phyloP scores from a whole-genome alignment of 1,284 basidiomycete species.

The Omphalotus olearius region DNA sequence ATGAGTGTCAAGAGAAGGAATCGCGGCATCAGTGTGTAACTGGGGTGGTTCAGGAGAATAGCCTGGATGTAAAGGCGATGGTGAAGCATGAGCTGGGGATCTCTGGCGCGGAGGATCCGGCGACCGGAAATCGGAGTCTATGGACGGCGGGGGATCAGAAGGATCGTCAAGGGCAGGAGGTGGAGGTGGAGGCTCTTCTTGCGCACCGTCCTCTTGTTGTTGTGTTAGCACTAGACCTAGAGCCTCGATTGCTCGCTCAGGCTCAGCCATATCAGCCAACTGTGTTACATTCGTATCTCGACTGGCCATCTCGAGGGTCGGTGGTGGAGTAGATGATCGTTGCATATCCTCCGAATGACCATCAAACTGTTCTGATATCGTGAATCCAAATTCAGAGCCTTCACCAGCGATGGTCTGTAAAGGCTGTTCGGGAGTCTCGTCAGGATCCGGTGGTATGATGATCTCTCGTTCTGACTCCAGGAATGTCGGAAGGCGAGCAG shows the following conservation, averaged over 20 bases:
- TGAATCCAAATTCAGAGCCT: constrained; percentile 69
- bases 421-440: constrained; percentile 30
- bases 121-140: constrained; percentile 72
- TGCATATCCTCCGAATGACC: constrained; percentile 66
- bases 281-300: constrained; percentile 63
- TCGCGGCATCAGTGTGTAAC: constrained; percentile 24
- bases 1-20: constrained; percentile 25
- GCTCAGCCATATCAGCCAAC: constrained; percentile 53
- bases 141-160: constrained; percentile 76
- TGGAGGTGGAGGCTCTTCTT: constrained; percentile 56
- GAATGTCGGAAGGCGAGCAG: constrained; percentile 63
- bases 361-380: constrained; percentile 66
- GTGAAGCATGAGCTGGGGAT: constrained; percentile 29
- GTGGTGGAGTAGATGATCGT: constrained; percentile 59
- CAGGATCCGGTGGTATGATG: constrained; percentile 49
- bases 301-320: constrained; percentile 65
- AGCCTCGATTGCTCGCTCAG: constrained; percentile 50
- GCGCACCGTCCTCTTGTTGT: constrained; percentile 27
- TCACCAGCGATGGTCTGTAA: constrained; percentile 55
- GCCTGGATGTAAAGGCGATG: constrained; percentile 23
- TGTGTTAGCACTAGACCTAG: constrained; percentile 55
- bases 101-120: constrained; percentile 39
- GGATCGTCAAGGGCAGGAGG: constrained; percentile 83
- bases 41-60: constrained; percentile 27
- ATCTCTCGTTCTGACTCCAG: constrained; percentile 73